Evolutionary conservation across 345 rosid species (phyloP), one percentile per base, ranked within the genome.

Genomic region (Sonneratia caseolaris): DNA sequence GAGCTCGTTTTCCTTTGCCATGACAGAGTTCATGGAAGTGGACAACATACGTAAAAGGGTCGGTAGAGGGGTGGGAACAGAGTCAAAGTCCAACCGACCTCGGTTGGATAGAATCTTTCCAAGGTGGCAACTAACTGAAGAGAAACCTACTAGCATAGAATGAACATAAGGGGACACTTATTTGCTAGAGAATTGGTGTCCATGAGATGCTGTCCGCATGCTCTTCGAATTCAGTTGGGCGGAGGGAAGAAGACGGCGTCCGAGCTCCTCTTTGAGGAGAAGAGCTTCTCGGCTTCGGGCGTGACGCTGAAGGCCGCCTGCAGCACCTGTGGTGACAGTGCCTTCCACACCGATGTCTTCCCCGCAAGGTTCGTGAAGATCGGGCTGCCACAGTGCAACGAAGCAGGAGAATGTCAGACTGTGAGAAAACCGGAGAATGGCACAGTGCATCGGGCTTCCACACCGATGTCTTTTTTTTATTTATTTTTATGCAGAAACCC

Each of bases 281-380:
- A 88, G 0, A 74, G 72, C 75, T 86, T 65, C 78, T 93, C 96
- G 2, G 81, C 71, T 13, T 91, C 92, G 5, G 85, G 75, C 14
- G 79, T 11, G 64, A 93, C 89, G 43, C 83, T 85, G 79, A 94
- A 88, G 4, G 97, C 73, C 18, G 97, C 97, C 75, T 83, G 79
- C n/a, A 91, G 76, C 78, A 91, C 97, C 73, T 83, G 77, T 3
- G 97, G 95, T 0, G 96, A 89, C 75, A 93, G 69, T 0, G 97
- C 88, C 85, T 91, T 91, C 96, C 93, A 88, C 35, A 79, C 85
- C 0, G 87, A 85, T 19, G 91, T 93, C 74, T 81, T 89, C 64
- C 98, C 97, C 3, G 97, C 98, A 82, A 93, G 73, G 73, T 93
- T 93, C 21, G 96, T 91, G 89, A 93, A 93, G 11, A 91, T 79